Base-by-base conservation (phyloP, 176 grass and related monocot genomes). In the Carex littledalei region DNA sequence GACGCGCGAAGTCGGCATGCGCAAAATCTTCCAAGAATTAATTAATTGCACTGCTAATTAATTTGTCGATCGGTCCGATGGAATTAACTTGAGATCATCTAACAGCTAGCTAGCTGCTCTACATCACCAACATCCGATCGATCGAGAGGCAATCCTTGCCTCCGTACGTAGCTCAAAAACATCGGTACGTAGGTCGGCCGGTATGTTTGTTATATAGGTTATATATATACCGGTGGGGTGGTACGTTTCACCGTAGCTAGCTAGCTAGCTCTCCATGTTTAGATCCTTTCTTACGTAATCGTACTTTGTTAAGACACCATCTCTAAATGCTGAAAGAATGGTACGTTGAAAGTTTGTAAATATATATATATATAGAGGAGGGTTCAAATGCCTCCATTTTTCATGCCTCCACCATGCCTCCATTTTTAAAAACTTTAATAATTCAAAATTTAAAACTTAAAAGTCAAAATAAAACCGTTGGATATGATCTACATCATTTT, bases 151-250 rank as follows among this genome's bases (percentile, higher is more conserved):
- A 50, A 88, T 98, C 95, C 31, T 79, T 81, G 15, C 91, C 93
- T 57, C 96, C n/a, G n/a, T n/a, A n/a, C 96, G 79, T 95, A 95
- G 89, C 88, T 92, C 81, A 98, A 88, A 80, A 95, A 91, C 65
- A 95, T 67, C 5, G 96, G n/a, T n/a, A n/a, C n/a, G 96, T 71
- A 95, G 87, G 26, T 29, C 1, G 3, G 67, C 53, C 0, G 91
- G 96, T 35, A 95, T 89, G 86, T 70, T 82, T 15, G 88, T 72
- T n/a, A n/a, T n/a, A n/a, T 87, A 95, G 83, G 34, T 89, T n/a
- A n/a, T n/a, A n/a, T 20, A 81, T 94, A 95, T 41, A 70, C 76
- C 57, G 91, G 91, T 39, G 96, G 93, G 15, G 82, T 72, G 4
- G n/a, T n/a, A n/a, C n/a, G 60, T 70, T 83, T 85, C 91, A 0